Percentiles rank a stretch among this genome's conserved stretches.
phyloP scores from a whole-genome alignment of 2,329 filamentous ascomycete species.

The Sarocladiaceae sp. region DNA sequence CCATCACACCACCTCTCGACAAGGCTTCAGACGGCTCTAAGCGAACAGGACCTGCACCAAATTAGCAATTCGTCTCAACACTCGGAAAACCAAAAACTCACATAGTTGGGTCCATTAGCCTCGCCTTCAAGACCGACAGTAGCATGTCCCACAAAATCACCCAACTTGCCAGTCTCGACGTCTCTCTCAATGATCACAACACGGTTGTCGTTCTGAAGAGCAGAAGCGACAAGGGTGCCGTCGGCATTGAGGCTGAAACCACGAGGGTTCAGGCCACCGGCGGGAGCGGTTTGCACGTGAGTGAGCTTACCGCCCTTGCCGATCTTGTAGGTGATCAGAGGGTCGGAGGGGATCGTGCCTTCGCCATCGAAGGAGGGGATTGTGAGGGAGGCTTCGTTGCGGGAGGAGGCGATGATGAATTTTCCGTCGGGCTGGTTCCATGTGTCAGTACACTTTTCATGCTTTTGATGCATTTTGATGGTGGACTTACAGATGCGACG shows the following conservation, averaged over 20 bases:
- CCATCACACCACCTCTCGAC: too few relatives aligned
- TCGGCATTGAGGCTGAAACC: conserved; percentile 64
- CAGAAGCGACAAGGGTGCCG: conserved; percentile 62
- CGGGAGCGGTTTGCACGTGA: conserved; percentile 54
- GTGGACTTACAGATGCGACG: conserved; percentile 49
- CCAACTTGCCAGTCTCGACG: conserved; percentile 52
- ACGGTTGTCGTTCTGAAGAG: conserved; percentile 55
- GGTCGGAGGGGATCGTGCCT: conserved; percentile 53
- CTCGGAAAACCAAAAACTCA: not conserved
- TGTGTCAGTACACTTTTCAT: not conserved
- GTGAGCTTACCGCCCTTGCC: conserved; percentile 46
- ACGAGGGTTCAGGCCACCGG: conserved; percentile 61
- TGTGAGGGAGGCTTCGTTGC: conserved; percentile 53
- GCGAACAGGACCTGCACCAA: not conserved
- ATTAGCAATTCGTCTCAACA: not conserved
- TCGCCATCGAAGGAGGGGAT: conserved; percentile 39
- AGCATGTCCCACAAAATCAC: conserved; percentile 37
- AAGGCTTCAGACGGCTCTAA: too few relatives aligned
- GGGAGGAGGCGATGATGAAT: conserved; percentile 65
- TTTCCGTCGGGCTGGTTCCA: conserved; percentile 50
- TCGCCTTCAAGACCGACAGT: conserved; percentile 36
- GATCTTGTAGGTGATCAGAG: conserved; percentile 60
- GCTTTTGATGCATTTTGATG: not conserved
- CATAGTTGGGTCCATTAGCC: conserved; percentile 3
- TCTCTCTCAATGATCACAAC: conserved; percentile 61